Base-by-base conservation (phyloP, 345 rosid species). In the Angophora floribunda region DNA sequence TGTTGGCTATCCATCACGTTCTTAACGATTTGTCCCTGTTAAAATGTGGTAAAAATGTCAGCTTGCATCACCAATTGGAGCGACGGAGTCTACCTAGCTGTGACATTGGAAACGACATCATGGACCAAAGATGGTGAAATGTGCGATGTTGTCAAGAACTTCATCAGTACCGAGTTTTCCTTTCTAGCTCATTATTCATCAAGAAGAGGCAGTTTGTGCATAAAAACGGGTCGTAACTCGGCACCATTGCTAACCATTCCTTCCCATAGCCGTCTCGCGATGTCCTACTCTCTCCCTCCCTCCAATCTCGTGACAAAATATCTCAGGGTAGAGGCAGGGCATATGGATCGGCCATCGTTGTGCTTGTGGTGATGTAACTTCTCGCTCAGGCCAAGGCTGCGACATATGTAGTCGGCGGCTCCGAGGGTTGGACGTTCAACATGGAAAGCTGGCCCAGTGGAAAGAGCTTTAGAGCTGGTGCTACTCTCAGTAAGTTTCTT, bases 391-490 rank as follows among this genome's bases (percentile, higher is more conserved):
- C 87, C 30, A 88, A 87, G 24, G 93, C 91, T 6, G 92, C 94
- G 6, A 91, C 89, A 52, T 92, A 87, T 55, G 85, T 88, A 1
- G 94, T 94, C 9, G 93, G 96, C 15, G 94, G 65, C 87, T 57
- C 94, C 17, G 88, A 52, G 7, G 94, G 96, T 50, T 94, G 96
- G 96, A 88, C 93, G 22, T 92, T 92, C 50, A 90, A 92, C 85
- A 49, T 88, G 79, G 91, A 30, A 32, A 50, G 9, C 26, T 93
- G 95, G 96, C 89, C 95, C 13, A 88, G 89, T 87, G 94, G 96
- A 26, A 94, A 94, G 90, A 51, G 88, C 61, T 94, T 94, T 86
- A 94, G 50, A 86, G 94, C 94, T 16, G 94, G 94, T 10, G 96
- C 92, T 21, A 87, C n/a, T n/a, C 90, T 11, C 1, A 89, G 93